phyloP scores from a whole-genome alignment of 306 rosid species.

The Rubus parviflorus region DNA sequence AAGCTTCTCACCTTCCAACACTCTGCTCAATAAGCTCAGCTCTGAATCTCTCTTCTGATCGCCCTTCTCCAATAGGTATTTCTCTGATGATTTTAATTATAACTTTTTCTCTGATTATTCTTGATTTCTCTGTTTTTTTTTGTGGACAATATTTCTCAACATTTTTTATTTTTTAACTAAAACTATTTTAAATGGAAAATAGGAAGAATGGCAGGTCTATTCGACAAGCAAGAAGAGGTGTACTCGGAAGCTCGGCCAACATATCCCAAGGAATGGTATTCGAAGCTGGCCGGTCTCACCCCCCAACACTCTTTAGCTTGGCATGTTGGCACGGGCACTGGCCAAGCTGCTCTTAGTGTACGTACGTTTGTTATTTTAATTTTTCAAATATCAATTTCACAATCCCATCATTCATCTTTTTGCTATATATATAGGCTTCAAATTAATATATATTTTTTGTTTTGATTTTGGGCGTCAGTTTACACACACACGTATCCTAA shows the following conservation, averaged over 20 bases:
- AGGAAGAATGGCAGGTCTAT: slow-evolving; percentile 34
- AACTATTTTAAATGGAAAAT: neutral
- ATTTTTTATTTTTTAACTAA: neutral
- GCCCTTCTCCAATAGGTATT: neutral
- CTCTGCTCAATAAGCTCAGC: neutral
- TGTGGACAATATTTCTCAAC: neutral
- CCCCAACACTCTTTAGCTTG: slow-evolving; percentile 35
- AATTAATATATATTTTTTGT: too few relatives aligned
- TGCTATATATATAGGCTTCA: too few relatives aligned
- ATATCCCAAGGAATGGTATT: slow-evolving; percentile 41
- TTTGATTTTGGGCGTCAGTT: too few relatives aligned
- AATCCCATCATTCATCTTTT: neutral
- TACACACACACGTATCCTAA: too few relatives aligned
- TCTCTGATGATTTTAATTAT: neutral
- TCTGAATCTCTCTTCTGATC: neutral
- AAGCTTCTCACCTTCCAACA: neutral
- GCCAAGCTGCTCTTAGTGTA: slow-evolving; percentile 40
- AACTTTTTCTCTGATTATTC: neutral
- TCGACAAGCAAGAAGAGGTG: slow-evolving; percentile 25
- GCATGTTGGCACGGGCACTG: slow-evolving; percentile 43
- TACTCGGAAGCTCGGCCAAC: slow-evolving; percentile 32
- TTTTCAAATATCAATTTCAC: neutral
- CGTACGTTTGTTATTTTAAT: neutral
- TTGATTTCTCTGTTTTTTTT: neutral
- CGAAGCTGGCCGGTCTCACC: slow-evolving; percentile 39